Percentiles rank a stretch among this genome's conserved stretches.
Evolutionary conservation across 2,329 filamentous ascomycete species (phyloP).

Genomic region (Sclerotinia borealis): DNA sequence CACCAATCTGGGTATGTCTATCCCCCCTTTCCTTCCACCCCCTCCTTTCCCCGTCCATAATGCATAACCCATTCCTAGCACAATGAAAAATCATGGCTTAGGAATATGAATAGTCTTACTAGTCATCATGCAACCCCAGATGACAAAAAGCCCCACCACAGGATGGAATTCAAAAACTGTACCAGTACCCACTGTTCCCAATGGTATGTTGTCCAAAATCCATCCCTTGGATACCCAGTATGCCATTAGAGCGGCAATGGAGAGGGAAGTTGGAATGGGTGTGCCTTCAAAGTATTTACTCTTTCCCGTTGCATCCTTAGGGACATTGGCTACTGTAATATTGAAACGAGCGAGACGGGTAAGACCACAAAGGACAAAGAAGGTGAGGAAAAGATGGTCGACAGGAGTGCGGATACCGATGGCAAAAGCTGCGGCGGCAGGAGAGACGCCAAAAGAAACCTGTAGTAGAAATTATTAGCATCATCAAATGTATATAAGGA

Average conservation of each 20-base stretch:
- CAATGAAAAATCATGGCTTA: conserved; percentile 53
- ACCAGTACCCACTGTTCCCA: conserved; percentile 63
- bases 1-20: not conserved
- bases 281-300: conserved; percentile 95
- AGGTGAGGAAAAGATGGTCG: conserved; percentile 73
- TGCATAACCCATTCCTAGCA: not conserved
- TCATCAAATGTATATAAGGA: not conserved
- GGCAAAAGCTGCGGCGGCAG: conserved; percentile 80
- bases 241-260: conserved; percentile 76
- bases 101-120: conserved; percentile 93
- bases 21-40: not conserved
- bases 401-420: conserved; percentile 78
- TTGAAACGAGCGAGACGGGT: conserved; percentile 96
- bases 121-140: conserved; percentile 92
- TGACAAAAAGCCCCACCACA: conserved; percentile 68
- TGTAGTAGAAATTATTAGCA: conserved; percentile 34
- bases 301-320: conserved; percentile 89
- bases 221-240: conserved; percentile 81
- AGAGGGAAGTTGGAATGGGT: conserved; percentile 85
- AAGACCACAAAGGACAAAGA: conserved; percentile 92
- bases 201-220: conserved; percentile 72
- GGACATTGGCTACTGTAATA: conserved; percentile 81
- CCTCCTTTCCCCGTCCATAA: not conserved
- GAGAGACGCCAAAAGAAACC: conserved; percentile 94
- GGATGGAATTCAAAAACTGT: conserved; percentile 78